Evolutionary conservation across 2,329 filamentous ascomycete genomes (phyloP).

Genomic region (Penicillium sp.): DNA sequence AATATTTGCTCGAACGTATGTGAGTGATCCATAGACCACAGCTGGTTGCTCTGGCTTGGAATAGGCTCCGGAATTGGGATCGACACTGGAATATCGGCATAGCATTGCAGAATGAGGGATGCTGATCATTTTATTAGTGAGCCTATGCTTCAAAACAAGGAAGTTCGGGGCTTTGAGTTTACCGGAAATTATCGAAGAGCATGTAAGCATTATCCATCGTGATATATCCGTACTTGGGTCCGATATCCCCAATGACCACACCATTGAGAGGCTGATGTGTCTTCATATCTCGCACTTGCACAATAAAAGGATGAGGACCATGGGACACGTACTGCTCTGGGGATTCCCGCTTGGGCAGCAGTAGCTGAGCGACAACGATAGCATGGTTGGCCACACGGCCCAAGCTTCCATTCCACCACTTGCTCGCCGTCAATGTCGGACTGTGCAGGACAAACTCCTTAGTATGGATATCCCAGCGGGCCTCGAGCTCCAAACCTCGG

Average conservation of each 20-base stretch:
- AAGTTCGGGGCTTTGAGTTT: neutral
- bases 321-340: slow-evolving; percentile 43
- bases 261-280: slow-evolving; percentile 52
- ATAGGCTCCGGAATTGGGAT: slow-evolving; percentile 49
- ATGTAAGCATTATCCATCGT: slow-evolving; percentile 58
- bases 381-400: slow-evolving; percentile 58
- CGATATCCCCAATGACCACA: slow-evolving; percentile 57
- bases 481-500: slow-evolving; percentile 52
- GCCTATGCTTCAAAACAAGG: neutral
- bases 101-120: slow-evolving; percentile 54
- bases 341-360: slow-evolving; percentile 42
- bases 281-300: slow-evolving; percentile 54
- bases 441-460: slow-evolving; percentile 56
- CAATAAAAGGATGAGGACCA: slow-evolving; percentile 56
- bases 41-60: slow-evolving; percentile 52
- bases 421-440: slow-evolving; percentile 55
- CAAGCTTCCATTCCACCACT: slow-evolving; percentile 59
- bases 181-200: slow-evolving; percentile 52
- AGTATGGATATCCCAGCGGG: slow-evolving; percentile 48
- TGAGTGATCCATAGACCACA: slow-evolving; percentile 54
- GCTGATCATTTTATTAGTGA: slow-evolving; percentile 1
- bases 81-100: slow-evolving; percentile 52
- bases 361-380: slow-evolving; percentile 56
- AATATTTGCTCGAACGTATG: slow-evolving; percentile 49
- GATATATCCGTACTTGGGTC: slow-evolving; percentile 58